Evolutionary conservation across 768 basidiomycete genomes (phyloP).

Genomic region (Panaeolus papilionaceus): DNA sequence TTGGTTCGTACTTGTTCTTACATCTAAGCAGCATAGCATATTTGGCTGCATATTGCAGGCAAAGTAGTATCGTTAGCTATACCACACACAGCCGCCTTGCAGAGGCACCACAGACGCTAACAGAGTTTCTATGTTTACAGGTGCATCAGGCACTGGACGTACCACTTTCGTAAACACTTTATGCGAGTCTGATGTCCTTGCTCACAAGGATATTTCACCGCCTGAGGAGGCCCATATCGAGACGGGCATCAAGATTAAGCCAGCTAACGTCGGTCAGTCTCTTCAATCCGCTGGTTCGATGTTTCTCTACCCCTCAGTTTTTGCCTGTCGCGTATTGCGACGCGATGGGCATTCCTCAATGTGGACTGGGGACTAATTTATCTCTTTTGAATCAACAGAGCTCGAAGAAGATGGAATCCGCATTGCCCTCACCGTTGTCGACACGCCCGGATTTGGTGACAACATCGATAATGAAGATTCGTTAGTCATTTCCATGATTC

Average conservation of each 20-base stretch:
- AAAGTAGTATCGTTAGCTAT: conserved; percentile 3
- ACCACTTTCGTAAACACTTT: conserved; percentile 95
- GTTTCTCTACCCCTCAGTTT: conserved; percentile 7
- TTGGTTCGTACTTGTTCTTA: conserved; percentile 60
- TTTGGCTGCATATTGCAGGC: background rate
- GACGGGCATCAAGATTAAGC: conserved; percentile 79
- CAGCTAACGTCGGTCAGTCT: conserved; percentile 75
- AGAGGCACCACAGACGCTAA: background rate
- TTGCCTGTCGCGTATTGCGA: conserved; percentile 9
- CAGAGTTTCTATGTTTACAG: conserved; percentile 42
- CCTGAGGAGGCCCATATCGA: conserved; percentile 82
- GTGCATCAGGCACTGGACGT: conserved; percentile 85
- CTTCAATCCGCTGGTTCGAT: conserved; percentile 12
- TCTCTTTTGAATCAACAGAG: conserved; percentile 48
- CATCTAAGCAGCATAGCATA: background rate
- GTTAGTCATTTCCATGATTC: conserved; percentile 48
- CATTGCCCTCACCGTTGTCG: conserved; percentile 89
- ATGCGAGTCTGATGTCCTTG: conserved; percentile 78
- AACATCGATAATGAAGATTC: conserved; percentile 89
- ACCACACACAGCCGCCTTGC: background rate
- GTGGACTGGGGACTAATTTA: conserved; percentile 10
- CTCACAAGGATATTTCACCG: conserved; percentile 67
- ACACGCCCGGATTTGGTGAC: conserved; percentile 93
- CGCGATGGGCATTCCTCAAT: conserved; percentile 5
- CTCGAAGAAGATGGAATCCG: conserved; percentile 92